phyloP scores from a whole-genome alignment of 805 yeast genomes.

The Ogataea pilisensis region DNA sequence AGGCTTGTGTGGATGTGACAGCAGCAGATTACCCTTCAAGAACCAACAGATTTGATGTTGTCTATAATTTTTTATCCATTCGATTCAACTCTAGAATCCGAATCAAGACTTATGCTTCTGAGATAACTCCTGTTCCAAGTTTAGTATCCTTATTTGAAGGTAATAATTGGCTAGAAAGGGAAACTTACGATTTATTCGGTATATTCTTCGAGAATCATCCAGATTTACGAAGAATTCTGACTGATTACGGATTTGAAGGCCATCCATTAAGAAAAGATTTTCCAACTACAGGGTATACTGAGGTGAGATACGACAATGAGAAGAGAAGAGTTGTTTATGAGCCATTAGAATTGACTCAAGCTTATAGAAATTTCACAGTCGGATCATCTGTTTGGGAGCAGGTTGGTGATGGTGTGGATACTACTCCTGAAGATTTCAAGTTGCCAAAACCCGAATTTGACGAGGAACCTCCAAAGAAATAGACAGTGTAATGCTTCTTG shows the following conservation, averaged over 20 bases:
- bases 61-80: constrained; percentile 74
- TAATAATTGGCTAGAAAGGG: constrained; percentile 89
- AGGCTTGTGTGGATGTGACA: constrained; percentile 73
- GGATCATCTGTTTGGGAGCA: constrained; percentile 92
- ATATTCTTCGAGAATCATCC: constrained; percentile 87
- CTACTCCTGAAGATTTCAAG: constrained; percentile 75
- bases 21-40: constrained; percentile 86
- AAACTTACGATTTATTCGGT: constrained; percentile 83
- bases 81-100: constrained; percentile 84
- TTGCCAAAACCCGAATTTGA: constrained; percentile 79
- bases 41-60: constrained; percentile 81
- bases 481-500: neutral
- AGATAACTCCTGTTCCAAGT: constrained; percentile 77
- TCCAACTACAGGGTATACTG: constrained; percentile 91
- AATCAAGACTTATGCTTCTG: constrained; percentile 85
- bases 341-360: constrained; percentile 88
- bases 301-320: constrained; percentile 86
- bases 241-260: constrained; percentile 91
- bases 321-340: constrained; percentile 86
- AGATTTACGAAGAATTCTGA: constrained; percentile 82
- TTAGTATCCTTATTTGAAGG: constrained; percentile 70
- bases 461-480: constrained; percentile 33
- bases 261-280: constrained; percentile 89
- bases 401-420: constrained; percentile 82
- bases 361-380: constrained; percentile 84